A percentile compares a stretch with the other conserved stretches of the same genome.
These are phyloP conservation scores for Lenzites betulinus DNA, from an alignment of 768 basidiomycete species.

Conservation along the genomic window DNA sequence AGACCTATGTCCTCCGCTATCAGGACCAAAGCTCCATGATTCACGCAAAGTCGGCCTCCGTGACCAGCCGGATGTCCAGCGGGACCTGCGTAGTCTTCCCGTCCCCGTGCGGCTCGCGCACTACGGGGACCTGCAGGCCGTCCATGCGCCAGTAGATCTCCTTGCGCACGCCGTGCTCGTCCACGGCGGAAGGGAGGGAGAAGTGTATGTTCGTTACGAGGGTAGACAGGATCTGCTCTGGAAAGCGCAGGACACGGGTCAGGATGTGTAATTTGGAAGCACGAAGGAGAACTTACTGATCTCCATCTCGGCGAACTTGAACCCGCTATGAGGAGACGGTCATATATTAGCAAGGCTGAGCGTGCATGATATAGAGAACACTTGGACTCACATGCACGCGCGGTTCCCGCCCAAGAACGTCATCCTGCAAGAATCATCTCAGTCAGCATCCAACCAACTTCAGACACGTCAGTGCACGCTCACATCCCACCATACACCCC, in stretches of 20 bases:
- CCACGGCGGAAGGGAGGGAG: constrained; percentile 31
- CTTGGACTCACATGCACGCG: constrained; percentile 27
- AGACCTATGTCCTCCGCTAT: too few species aligned
- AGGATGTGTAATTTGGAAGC: too few species aligned
- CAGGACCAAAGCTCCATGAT: too few species aligned
- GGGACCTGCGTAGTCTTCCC: constrained; percentile 37
- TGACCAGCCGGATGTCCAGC: constrained; percentile 31
- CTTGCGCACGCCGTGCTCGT: constrained; percentile 35
- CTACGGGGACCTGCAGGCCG: constrained; percentile 40
- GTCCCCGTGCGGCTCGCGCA: constrained; percentile 39
- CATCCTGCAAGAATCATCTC: constrained; percentile 16
- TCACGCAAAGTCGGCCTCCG: constrained; percentile 31
- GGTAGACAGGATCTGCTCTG: constrained; percentile 41
- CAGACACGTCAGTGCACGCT: not conserved
- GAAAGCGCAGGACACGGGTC: not conserved
- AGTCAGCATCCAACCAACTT: not conserved
- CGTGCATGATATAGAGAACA: not conserved
- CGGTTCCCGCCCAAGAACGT: constrained; percentile 27
- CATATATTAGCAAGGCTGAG: not conserved
- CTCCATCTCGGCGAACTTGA: constrained; percentile 29
- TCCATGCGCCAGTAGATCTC: constrained; percentile 41
- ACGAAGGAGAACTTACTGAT: constrained; percentile 16
- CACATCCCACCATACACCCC: constrained; percentile 27
- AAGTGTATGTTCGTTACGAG: constrained; percentile 39
- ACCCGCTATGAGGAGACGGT: constrained; percentile 9